Evolutionary conservation across 176 grass and related monocot genomes (phyloP).

Genomic region (Microstegium vimineum): DNA sequence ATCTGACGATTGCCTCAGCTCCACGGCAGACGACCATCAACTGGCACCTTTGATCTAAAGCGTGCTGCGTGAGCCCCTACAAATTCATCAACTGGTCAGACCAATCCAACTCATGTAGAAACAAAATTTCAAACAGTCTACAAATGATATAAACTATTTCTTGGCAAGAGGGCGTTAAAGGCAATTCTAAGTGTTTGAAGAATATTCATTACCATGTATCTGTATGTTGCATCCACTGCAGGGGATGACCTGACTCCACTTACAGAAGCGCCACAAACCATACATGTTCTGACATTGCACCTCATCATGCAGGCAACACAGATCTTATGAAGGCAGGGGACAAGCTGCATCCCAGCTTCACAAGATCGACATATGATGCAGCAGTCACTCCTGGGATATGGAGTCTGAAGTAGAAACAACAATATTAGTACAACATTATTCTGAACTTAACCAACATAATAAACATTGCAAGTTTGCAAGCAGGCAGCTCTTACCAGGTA

Average conservation of each 20-base stretch:
- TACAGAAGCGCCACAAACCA: conserved; percentile 45
- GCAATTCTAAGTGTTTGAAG: neutral
- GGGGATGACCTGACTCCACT: conserved; percentile 46
- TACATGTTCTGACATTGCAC: conserved; percentile 45
- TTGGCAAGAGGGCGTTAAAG: neutral
- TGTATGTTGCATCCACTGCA: conserved; percentile 26
- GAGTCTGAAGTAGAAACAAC: conserved; percentile 26
- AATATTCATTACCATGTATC: conserved; percentile 24
- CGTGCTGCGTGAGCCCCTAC: conserved; percentile 16
- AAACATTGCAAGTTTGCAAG: conserved; percentile 15
- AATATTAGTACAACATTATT: conserved; percentile 10
- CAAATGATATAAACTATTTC: neutral
- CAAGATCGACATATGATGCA: conserved; percentile 54
- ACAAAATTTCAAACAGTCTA: neutral
- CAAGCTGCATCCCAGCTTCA: conserved; percentile 40
- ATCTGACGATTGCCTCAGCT: conserved; percentile 42
- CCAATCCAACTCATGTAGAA: neutral
- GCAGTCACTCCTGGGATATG: conserved; percentile 37
- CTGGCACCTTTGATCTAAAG: conserved; percentile 37
- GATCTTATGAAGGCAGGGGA: conserved; percentile 55
- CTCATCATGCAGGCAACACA: conserved; percentile 58
- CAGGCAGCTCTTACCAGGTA: conserved; percentile 38
- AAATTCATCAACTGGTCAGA: conserved; percentile 3
- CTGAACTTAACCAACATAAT: neutral
- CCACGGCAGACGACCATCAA: conserved; percentile 53